Base-by-base conservation (phyloP, 2,329 filamentous ascomycete species). In the Venturia asperata region DNA sequence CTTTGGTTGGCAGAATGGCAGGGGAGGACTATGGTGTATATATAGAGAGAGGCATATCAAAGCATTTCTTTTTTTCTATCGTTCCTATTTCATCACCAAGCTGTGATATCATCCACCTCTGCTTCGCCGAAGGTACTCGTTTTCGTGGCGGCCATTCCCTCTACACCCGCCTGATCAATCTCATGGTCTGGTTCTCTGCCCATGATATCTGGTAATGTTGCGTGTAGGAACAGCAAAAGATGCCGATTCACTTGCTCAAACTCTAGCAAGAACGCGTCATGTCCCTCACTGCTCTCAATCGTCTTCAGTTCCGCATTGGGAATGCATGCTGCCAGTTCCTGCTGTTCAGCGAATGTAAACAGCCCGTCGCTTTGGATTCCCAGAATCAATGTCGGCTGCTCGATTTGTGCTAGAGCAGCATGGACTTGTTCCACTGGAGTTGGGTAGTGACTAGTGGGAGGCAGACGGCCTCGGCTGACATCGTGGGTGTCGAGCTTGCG, bases 401-500 rank as follows among this genome's bases (percentile, higher is more conserved):
- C 81, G 65, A 99, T 94, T 73, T 90, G 78, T 0, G 84, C 85
- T 4, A 99, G 81, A 0, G 93, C 93, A 66, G 91, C 86, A 5
- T 73, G 74, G 4, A 70, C 70, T 9, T 96, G 86, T 34, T 83
- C 80, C 49, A 78, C 70, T n/a, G 85, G 78, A 1, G 72, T 70
- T 45, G 43, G 72, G 7, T 65, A 65, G 19, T 70, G 71, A 5
- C 74, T 70, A 11, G 72, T 69, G 41, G 70, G 68, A 75, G 13
- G 74, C 70, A 24, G 75, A 5, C 93, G 88, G 73, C 87, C 85
- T 52, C 92, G 85, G 17, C 92, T 95, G 34, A 99, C 86, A 74
- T 99, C 94, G 76, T 99, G 94, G 0, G 94, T 97, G 74, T 99
- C 94, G 19, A 99, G 85, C 77, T 99, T 99, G 72, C 94, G 89